Evolutionary conservation across 495 filamentous ascomycete genomes (phyloP).

Genomic region (Podospora fimiseda): DNA sequence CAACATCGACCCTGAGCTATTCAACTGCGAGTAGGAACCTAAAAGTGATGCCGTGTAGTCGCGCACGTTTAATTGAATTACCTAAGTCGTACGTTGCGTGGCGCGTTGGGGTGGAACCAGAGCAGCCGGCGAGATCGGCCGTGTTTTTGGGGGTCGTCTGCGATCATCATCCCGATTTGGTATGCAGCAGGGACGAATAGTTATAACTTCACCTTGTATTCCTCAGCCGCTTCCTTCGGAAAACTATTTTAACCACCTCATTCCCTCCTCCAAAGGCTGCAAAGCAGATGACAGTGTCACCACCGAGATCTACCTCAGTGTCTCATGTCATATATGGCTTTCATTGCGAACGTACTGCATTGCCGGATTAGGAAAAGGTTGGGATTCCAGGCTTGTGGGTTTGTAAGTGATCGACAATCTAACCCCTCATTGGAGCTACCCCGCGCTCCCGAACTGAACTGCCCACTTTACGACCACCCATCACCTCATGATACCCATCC

Average conservation of each 20-base stretch:
- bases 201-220: neutral
- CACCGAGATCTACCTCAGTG: neutral
- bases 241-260: neutral
- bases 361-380: neutral
- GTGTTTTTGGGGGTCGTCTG: neutral
- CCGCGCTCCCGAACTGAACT: neutral
- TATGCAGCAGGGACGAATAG: no score
- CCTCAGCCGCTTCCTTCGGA: neutral
- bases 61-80: neutral
- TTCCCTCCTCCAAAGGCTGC: neutral
- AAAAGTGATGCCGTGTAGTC: neutral
- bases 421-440: constrained; percentile 10
- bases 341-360: neutral
- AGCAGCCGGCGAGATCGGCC: neutral
- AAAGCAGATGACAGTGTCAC: neutral
- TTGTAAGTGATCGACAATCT: constrained; percentile 1
- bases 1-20: neutral
- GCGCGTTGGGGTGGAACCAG: neutral
- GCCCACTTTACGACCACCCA: neutral
- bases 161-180: no score
- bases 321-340: neutral
- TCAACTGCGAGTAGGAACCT: neutral
- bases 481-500: constrained; percentile 5
- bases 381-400: neutral
- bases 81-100: neutral